Conservation (phyloP, 495 filamentous ascomycete species). For the Penicillium samsonianum region DNA sequence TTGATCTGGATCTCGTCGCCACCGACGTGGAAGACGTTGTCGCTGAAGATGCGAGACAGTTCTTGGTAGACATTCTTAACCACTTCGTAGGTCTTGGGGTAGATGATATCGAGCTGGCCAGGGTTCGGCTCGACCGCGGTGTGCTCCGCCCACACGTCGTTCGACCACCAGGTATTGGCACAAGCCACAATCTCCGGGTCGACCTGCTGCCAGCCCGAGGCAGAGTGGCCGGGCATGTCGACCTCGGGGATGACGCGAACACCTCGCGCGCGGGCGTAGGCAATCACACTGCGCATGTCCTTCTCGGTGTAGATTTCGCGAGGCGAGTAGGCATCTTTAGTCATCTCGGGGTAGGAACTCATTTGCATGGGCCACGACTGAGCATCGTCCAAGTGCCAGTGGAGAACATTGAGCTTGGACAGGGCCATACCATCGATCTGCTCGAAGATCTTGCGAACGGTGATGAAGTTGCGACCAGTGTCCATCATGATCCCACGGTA, state of each 20-base stretch:
- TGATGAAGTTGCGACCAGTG: constrained; percentile 53
- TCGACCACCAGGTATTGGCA: constrained; percentile 57
- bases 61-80: constrained; percentile 55
- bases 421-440: constrained; percentile 55
- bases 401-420: constrained; percentile 54
- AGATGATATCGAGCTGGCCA: constrained; percentile 58
- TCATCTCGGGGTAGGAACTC: constrained; percentile 52
- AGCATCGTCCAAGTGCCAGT: constrained; percentile 54
- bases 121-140: constrained; percentile 59
- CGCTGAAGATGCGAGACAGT: constrained; percentile 51
- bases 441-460: constrained; percentile 49
- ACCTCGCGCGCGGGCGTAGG: constrained; percentile 49
- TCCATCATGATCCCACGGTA: constrained; percentile 55
- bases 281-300: constrained; percentile 45
- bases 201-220: constrained; percentile 56
- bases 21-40: constrained; percentile 58
- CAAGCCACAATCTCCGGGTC: constrained; percentile 54
- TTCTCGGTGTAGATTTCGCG: constrained; percentile 43
- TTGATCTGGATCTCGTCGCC: constrained; percentile 54
- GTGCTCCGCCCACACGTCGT: constrained; percentile 52
- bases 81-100: constrained; percentile 54
- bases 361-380: constrained; percentile 57
- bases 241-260: constrained; percentile 54
- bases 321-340: constrained; percentile 53
- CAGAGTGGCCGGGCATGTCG: constrained; percentile 55